Evolutionary conservation across 2,329 filamentous ascomycete species (phyloP).

Genomic region (Neofusicoccum umdonicola): DNA sequence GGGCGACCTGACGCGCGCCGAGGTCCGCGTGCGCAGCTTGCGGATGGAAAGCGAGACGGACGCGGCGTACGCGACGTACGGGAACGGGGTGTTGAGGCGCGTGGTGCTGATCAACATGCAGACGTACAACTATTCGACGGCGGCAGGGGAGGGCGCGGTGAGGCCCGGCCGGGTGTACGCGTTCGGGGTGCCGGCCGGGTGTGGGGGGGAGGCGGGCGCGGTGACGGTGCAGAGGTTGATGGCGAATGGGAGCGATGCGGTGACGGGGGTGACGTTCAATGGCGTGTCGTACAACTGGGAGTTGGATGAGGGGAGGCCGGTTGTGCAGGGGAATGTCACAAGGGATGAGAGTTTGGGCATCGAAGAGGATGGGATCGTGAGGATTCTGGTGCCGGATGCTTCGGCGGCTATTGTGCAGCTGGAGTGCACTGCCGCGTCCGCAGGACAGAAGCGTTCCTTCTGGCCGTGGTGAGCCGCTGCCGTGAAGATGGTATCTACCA

Average conservation of each 20-base stretch:
- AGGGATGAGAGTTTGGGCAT: slow-evolving; percentile 43
- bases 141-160: slow-evolving; percentile 19
- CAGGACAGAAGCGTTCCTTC: background rate
- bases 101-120: slow-evolving; percentile 59
- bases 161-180: slow-evolving; percentile 41
- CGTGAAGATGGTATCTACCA: too few species aligned
- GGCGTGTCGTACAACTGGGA: slow-evolving; percentile 63
- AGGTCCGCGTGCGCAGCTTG: slow-evolving; percentile 51
- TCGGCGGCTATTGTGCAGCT: slow-evolving; percentile 28
- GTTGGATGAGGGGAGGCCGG: slow-evolving; percentile 53
- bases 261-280: slow-evolving; percentile 61
- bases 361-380: slow-evolving; percentile 35
- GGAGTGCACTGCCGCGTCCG: background rate
- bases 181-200: slow-evolving; percentile 39
- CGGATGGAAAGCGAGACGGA: slow-evolving; percentile 42
- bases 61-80: slow-evolving; percentile 58
- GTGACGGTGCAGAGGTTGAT: slow-evolving; percentile 49
- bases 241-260: slow-evolving; percentile 64
- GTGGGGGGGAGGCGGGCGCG: slow-evolving; percentile 21
- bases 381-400: slow-evolving; percentile 26
- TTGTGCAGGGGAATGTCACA: slow-evolving; percentile 56
- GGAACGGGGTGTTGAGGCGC: slow-evolving; percentile 43
- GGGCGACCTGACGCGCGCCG: slow-evolving; percentile 37
- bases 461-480: background rate
- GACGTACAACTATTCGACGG: slow-evolving; percentile 58